phyloP scores from a whole-genome alignment of 2,329 filamentous ascomycete species.

The Mollisiaceae sp. region DNA sequence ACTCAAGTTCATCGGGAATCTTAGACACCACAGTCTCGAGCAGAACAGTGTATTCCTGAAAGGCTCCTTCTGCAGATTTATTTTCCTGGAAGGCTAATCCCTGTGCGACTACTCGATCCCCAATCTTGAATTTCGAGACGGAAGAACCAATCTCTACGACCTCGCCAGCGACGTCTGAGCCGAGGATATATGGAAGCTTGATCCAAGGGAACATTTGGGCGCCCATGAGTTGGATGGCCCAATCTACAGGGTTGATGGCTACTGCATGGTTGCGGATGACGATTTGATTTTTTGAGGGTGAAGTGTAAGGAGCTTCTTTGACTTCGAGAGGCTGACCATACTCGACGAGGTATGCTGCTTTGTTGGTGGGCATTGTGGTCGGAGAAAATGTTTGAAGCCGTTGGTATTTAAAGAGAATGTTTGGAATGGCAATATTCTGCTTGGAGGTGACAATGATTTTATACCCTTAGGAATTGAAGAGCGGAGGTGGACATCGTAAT shows the following conservation, averaged over 20 bases:
- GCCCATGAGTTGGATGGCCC: constrained; percentile 22
- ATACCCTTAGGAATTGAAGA: neutral
- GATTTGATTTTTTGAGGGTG: constrained; percentile 45
- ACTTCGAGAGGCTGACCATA: constrained; percentile 43
- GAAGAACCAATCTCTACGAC: constrained; percentile 55
- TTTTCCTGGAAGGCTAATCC: constrained; percentile 42
- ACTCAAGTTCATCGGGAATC: constrained; percentile 41
- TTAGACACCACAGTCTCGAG: constrained; percentile 25
- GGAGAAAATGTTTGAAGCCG: neutral
- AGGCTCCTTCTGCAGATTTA: constrained; percentile 34
- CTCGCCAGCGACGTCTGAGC: constrained; percentile 60
- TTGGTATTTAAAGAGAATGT: neutral
- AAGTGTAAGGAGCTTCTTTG: constrained; percentile 44
- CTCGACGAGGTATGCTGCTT: constrained; percentile 30
- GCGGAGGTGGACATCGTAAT: neutral
- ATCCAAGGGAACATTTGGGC: constrained; percentile 21
- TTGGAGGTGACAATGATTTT: too few species aligned
- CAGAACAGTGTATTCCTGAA: constrained; percentile 41
- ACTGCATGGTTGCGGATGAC: constrained; percentile 47
- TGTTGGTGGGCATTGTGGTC: constrained; percentile 11
- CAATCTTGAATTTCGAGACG: constrained; percentile 50
- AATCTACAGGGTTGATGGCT: constrained; percentile 50
- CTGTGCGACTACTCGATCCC: constrained; percentile 54
- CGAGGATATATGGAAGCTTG: constrained; percentile 47
- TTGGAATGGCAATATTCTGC: too few species aligned